Base-by-base conservation (phyloP, 108 stramenopile species). In the Cyclotella sp. region DNA sequence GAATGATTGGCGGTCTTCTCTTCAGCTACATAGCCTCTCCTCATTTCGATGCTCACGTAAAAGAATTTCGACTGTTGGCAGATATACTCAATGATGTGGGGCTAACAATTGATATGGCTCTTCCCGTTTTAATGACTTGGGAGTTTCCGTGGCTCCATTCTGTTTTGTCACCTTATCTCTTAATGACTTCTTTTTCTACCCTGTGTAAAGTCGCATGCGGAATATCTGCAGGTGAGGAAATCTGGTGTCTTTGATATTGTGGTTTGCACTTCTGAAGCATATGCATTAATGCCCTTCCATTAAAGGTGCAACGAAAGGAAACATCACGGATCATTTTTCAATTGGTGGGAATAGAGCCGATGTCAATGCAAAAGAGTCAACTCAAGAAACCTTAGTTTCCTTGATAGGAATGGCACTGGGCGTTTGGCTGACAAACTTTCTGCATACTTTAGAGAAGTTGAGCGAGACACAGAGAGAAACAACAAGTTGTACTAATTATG, bases 361-460 rank as follows among this genome's bases (percentile, higher is more conserved):
- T 76, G 75, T 98, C 57, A 90, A 82, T 72, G 93, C 97, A 70
- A 98, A 98, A 78, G 98, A 98, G 75, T 89, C 86, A 13, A 94
- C 97, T 16, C 98, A 98, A 80, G 98, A 98, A 76, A 97, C 97
- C 0, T 71, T 95, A n/a, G 97, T 97, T 6, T 96, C 91, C 34
- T 72, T 98, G 21, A 54, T 97, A 19, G 98, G 98, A 22, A 96
- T 98, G 92, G 70, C 89, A 8, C 70, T 86, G 19, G 97, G 96
- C 18, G 72, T 94, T 26, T 54, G 58, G 19, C 63, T 95, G 19
- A 90, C 91, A 11, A 68, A 69, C 28, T 62, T 65, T 42, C 64
- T 95, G 28, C 76, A 87, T 66, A 40, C 43, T 16, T 61, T 87
- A 71, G 85, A 86, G 74, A 61, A 75, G 30, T 24, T 46, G 18